Evolutionary conservation across 2,329 filamentous ascomycete species (phyloP), one percentile per base, ranked within the genome.

Genomic region (Monosporascus sp.): DNA sequence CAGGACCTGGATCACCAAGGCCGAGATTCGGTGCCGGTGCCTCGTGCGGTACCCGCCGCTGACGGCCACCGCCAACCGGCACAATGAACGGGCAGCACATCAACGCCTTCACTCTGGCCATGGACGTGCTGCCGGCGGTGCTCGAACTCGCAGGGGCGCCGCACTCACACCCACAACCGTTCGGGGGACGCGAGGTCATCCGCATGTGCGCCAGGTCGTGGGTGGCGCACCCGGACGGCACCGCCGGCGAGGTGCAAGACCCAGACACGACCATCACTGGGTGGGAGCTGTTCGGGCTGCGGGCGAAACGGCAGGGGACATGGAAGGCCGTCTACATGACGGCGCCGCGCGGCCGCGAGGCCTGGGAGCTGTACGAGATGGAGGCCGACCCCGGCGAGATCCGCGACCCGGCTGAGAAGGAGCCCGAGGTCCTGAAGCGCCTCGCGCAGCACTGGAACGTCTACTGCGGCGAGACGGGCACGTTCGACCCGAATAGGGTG

Each of bases 41-140:
- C 9, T 59, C 14, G 47, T 59, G 22, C 55, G 55, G n/a, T 59
- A 55, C 35, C 57, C 57, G 6, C 51, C 57, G 6, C 35, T 46
- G 17, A 17, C 55, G 24, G 48, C 27, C 2, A 31, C 9, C 9
- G 27, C 27, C 27, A 9, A 3, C 9, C 1, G 3, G 27, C 9
- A 11, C 27, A 31, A 31, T 31, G 9, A 31, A 31, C 27, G 27
- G 27, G 27, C 27, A 31, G 27, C 27, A 31, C 53, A 75, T 74
- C 5, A 69, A 75, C 62, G 68, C 73, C 45, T 82, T 82, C 65
- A 72, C 76, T 3, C 79, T 76, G 0, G 75, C 78, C 38, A 79
- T 79, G 76, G 76, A 80, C 54, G 69, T 80, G 2, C 70, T 74
- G 2, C 77, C 76, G 0, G 75, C 76, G 2, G 68, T 78, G 22